Evolutionary conservation across 331 rosid genomes (phyloP).

Genomic region (Stylosanthes scabra): DNA sequence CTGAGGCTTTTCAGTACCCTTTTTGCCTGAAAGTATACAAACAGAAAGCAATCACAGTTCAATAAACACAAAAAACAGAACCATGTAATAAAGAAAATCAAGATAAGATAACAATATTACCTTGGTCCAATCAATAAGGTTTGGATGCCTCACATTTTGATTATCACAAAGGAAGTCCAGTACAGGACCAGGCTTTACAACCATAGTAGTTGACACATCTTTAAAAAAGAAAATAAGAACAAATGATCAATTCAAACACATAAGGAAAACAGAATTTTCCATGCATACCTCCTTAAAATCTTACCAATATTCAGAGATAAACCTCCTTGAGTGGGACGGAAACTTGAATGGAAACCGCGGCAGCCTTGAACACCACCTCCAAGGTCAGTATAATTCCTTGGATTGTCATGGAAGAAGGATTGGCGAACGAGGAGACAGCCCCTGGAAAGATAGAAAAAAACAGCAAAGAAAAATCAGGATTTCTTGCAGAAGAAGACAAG

Average conservation of each 20-base stretch:
- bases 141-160: constrained; percentile 29
- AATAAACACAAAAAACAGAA: neutral
- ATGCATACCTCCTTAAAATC: neutral
- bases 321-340: constrained; percentile 6
- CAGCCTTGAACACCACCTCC: too few species aligned
- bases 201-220: constrained; percentile 52
- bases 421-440: too few species aligned
- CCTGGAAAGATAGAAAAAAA: neutral
- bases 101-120: constrained; percentile 16
- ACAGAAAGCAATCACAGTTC: neutral
- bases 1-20: constrained; percentile 45
- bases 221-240: neutral
- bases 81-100: neutral
- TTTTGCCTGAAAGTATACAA: constrained; percentile 40
- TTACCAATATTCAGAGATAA: constrained; percentile 48
- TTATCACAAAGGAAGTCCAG: constrained; percentile 42
- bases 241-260: neutral
- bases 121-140: constrained; percentile 47
- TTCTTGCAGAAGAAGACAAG: constrained; percentile 7
- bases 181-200: constrained; percentile 49
- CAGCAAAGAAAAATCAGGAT: neutral
- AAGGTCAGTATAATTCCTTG: too few species aligned
- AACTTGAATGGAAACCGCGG: too few species aligned
- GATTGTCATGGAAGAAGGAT: too few species aligned
- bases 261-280: neutral